Evolutionary conservation across 805 yeast genomes (phyloP).

Genomic region (Hanseniaspora jakobsenii): DNA sequence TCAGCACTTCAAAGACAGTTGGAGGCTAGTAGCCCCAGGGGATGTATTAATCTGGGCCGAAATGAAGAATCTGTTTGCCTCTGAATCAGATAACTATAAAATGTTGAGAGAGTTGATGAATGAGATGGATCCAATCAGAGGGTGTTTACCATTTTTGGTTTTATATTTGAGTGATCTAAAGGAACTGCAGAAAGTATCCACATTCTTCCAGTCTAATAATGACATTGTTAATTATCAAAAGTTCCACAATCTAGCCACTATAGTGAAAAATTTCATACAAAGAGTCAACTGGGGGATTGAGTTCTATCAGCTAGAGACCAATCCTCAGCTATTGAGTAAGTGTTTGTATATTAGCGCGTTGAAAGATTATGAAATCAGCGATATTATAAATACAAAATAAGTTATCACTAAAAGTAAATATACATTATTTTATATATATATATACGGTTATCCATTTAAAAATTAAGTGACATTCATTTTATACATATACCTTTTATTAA

Average conservation of each 20-base stretch:
- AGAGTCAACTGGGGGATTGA: constrained; percentile 73
- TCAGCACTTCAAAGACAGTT: constrained; percentile 50
- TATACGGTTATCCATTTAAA: too few species aligned
- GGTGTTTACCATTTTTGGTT: constrained; percentile 86
- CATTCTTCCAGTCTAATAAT: constrained; percentile 26
- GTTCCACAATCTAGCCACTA: constrained; percentile 60
- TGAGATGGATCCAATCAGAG: constrained; percentile 51
- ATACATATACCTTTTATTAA: too few species aligned
- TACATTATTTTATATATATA: too few species aligned
- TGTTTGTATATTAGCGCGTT: constrained; percentile 71
- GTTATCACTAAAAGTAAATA: too few species aligned
- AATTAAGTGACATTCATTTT: too few species aligned
- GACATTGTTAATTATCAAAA: constrained; percentile 62
- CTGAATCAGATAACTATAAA: constrained; percentile 53
- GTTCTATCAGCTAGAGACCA: constrained; percentile 43
- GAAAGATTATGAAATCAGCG: constrained; percentile 56
- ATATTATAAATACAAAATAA: background rate
- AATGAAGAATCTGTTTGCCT: constrained; percentile 60
- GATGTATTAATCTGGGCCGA: constrained; percentile 57
- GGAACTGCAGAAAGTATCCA: constrained; percentile 45
- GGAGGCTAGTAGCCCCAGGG: constrained; percentile 61
- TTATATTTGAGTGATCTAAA: constrained; percentile 65
- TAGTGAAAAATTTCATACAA: constrained; percentile 64
- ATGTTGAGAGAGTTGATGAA: constrained; percentile 40
- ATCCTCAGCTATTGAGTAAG: constrained; percentile 61